Evolutionary conservation across 176 grass and related monocot species (phyloP).

Genomic region (Zoysia pacifica): DNA sequence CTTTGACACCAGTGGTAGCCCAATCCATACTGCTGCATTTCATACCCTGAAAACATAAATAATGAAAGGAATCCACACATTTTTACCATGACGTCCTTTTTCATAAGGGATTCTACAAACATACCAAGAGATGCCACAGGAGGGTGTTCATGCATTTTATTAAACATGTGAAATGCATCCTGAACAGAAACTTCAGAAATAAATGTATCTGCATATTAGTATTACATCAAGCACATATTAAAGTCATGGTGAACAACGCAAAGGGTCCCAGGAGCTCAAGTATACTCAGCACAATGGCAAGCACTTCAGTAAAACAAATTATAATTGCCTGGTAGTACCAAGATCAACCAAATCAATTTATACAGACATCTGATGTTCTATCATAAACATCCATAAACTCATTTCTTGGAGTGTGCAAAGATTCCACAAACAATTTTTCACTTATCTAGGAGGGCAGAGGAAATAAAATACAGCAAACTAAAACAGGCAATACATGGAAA

Average conservation of each 20-base stretch:
- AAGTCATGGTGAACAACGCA: background rate
- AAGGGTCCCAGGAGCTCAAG: background rate
- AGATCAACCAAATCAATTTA: conserved; percentile 6
- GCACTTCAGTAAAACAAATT: background rate
- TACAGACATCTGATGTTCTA: conserved; percentile 10
- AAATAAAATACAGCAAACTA: conserved; percentile 2
- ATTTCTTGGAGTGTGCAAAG: conserved; percentile 25
- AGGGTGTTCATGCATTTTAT: no score
- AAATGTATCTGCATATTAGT: background rate
- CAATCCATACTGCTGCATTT: no score
- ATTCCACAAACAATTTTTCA: conserved; percentile 9
- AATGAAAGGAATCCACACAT: no score
- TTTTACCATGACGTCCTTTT: no score
- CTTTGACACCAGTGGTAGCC: no score
- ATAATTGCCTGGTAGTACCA: background rate
- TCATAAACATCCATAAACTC: conserved; percentile 21
- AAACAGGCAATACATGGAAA: conserved; percentile 43
- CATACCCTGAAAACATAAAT: no score
- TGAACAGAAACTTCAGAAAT: no score
- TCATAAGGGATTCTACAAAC: no score
- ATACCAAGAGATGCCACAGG: no score
- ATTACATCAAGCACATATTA: background rate
- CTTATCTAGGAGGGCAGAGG: background rate
- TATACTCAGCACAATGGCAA: background rate
- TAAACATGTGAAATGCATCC: no score